phyloP scores from a whole-genome alignment of 768 basidiomycete genomes.

The Multifurca ochricompacta region DNA sequence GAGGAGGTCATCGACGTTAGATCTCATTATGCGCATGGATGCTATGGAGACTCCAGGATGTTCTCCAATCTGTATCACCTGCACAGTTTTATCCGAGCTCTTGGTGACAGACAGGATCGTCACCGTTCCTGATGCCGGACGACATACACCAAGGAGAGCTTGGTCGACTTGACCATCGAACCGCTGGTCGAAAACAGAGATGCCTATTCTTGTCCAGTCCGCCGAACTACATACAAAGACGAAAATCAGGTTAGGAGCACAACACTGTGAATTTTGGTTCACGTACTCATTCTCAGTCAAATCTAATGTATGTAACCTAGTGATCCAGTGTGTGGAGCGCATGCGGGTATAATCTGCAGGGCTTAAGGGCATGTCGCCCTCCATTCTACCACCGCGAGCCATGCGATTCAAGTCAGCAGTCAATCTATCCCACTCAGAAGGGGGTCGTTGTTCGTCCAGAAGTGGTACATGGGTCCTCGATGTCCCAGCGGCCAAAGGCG shows the following conservation, averaged over 20 bases:
- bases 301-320: conserved; percentile 45
- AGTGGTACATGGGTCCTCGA: not conserved
- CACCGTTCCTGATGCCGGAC: conserved; percentile 39
- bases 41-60: conserved; percentile 44
- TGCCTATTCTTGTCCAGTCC: conserved; percentile 42
- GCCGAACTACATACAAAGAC: conserved; percentile 7
- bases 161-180: conserved; percentile 48
- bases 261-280: not conserved
- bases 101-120: conserved; percentile 43
- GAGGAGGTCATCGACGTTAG: conserved; percentile 59
- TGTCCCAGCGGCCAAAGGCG: conserved; percentile 29
- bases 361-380: conserved; percentile 33
- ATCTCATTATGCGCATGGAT: conserved; percentile 56
- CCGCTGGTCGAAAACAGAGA: conserved; percentile 57
- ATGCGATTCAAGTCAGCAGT: conserved; percentile 60
- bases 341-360: conserved; percentile 55
- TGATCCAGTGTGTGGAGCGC: conserved; percentile 69
- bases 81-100: conserved; percentile 35
- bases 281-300: conserved; percentile 43
- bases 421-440: conserved; percentile 45
- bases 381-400: conserved; percentile 47
- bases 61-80: conserved; percentile 33
- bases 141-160: conserved; percentile 47
- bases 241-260: not conserved
- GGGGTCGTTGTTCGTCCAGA: conserved; percentile 21